These are phyloP conservation scores for Monascus ruber DNA, from an alignment of 2,329 filamentous ascomycete genomes.

Conservation along the genomic window DNA sequence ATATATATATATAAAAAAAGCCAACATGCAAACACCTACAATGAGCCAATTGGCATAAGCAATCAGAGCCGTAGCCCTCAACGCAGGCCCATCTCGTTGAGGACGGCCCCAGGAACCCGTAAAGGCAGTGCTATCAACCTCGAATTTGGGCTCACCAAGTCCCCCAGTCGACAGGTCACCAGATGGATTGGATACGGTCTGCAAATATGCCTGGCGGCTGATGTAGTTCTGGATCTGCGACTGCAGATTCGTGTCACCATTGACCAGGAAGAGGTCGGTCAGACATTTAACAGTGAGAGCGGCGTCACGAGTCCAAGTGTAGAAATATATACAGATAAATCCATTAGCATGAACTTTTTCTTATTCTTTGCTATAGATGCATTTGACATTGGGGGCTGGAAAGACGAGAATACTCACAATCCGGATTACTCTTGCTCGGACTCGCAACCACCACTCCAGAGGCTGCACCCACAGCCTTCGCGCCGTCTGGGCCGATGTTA, in stretches of 20 bases:
- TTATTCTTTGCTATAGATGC: not conserved
- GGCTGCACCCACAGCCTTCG: conserved; percentile 36
- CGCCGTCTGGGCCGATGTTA: conserved; percentile 45
- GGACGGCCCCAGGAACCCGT: conserved; percentile 63
- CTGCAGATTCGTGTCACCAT: conserved; percentile 50
- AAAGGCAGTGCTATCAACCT: conserved; percentile 51
- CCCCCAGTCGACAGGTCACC: conserved; percentile 42
- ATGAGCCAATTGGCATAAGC: conserved; percentile 55
- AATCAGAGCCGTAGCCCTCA: conserved; percentile 23
- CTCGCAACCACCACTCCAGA: conserved; percentile 46
- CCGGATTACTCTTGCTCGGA: conserved; percentile 43
- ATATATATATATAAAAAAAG: no score
- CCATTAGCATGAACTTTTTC: conserved; percentile 18
- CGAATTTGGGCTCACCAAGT: conserved; percentile 62
- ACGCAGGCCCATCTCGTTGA: conserved; percentile 42
- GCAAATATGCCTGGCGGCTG: conserved; percentile 51
- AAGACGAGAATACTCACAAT: conserved; percentile 32
- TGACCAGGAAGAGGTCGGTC: conserved; percentile 52
- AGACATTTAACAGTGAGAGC: conserved; percentile 59
- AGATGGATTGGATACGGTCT: conserved; percentile 57
- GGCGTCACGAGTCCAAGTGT: conserved; percentile 68
- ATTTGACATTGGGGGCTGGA: no score
- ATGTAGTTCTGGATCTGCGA: conserved; percentile 57
- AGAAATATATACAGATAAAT: conserved; percentile 47
- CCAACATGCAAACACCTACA: conserved; percentile 9